phyloP scores from a whole-genome alignment of 2,329 filamentous ascomycete genomes.

The Pestalotiopsis sp. region DNA sequence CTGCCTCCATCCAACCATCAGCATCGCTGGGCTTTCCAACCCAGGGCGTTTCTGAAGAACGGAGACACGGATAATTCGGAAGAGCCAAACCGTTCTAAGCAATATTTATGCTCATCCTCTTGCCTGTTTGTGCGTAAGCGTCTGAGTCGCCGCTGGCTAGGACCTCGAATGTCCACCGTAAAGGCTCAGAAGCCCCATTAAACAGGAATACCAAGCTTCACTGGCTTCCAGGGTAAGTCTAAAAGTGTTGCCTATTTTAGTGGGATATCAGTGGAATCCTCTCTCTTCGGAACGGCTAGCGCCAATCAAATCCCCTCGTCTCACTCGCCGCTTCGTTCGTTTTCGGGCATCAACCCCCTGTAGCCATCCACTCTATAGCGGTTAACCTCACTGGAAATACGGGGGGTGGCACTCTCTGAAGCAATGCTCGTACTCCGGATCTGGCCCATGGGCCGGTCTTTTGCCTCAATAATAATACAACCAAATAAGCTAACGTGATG shows the following conservation, averaged over 20 bases:
- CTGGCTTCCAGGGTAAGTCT: not conserved
- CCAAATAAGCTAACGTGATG: not conserved
- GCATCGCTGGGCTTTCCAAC: not conserved
- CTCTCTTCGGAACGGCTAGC: not conserved
- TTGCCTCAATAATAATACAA: not conserved
- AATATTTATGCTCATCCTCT: not conserved
- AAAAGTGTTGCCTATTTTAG: not conserved
- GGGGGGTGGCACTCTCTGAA: not conserved
- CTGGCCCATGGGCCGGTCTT: not conserved
- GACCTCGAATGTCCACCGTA: not conserved
- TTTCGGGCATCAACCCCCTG: not conserved
- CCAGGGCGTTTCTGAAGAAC: not conserved
- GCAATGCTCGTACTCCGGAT: not conserved
- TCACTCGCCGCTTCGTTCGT: not conserved
- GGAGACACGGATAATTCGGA: conserved; percentile 6
- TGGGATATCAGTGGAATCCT: conserved; percentile 1
- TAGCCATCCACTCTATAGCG: not conserved
- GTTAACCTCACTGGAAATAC: not conserved
- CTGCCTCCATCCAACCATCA: not conserved
- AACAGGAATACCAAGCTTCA: not conserved
- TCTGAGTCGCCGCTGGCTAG: not conserved
- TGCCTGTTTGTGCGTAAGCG: conserved; percentile 1
- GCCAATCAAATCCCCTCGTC: not conserved
- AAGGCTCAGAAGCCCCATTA: conserved; percentile 4
- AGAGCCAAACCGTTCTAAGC: not conserved